Evolutionary conservation across 129 eudicot species (phyloP).

Genomic region (Saussurea involucrata): DNA sequence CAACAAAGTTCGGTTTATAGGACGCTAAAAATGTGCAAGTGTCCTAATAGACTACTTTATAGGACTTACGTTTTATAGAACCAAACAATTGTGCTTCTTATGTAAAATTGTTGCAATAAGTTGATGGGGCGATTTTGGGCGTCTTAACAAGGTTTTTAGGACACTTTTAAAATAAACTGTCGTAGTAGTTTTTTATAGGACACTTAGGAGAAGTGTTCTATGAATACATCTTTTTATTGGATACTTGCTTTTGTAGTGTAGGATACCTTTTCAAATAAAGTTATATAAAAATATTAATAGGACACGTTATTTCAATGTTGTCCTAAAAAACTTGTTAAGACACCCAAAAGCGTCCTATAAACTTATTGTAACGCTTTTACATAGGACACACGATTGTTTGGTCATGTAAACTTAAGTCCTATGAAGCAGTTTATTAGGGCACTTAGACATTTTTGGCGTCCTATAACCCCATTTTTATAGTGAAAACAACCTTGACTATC

Average conservation of each 20-base stretch:
- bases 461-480: neutral
- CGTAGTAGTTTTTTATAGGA: neutral
- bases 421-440: neutral
- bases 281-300: neutral
- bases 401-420: neutral
- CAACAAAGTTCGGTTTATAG: neutral
- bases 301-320: neutral
- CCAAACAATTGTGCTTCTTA: neutral
- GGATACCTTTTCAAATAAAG: neutral
- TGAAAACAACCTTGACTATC: neutral
- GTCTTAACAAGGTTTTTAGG: neutral
- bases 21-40: neutral
- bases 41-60: neutral
- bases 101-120: neutral
- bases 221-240: neutral
- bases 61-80: neutral
- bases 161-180: neutral
- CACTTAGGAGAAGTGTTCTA: neutral
- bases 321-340: neutral
- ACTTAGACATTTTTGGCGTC: neutral
- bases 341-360: neutral
- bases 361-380: neutral
- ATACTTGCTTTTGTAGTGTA: neutral
- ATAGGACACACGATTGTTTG: neutral
- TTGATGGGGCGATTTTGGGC: neutral